phyloP scores from a whole-genome alignment of 2,329 filamentous ascomycete genomes.

The Scorias spongiosa region DNA sequence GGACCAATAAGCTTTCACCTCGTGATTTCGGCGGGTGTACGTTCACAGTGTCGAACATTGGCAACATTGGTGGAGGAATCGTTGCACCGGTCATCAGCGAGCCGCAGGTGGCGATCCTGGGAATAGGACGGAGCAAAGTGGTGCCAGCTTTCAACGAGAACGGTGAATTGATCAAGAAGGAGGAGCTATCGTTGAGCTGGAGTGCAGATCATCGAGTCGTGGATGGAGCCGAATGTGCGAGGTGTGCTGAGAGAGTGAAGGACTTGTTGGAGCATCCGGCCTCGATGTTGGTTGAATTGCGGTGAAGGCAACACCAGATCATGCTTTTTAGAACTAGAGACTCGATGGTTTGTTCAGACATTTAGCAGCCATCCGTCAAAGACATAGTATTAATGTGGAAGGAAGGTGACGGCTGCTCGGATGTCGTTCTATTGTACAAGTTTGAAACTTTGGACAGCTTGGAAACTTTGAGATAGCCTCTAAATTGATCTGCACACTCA shows the following conservation, averaged over 20 bases:
- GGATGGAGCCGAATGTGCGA: conserved; percentile 86
- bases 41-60: conserved; percentile 93
- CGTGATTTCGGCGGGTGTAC: conserved; percentile 73
- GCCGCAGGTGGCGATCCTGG: conserved; percentile 81
- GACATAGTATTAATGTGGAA: too few species aligned
- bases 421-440: too few species aligned
- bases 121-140: conserved; percentile 64
- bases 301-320: conserved; percentile 27
- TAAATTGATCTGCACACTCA: too few species aligned
- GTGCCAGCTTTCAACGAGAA: conserved; percentile 59
- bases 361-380: too few species aligned
- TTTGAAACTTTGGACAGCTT: too few species aligned
- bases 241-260: conserved; percentile 70
- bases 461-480: too few species aligned
- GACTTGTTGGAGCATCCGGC: conserved; percentile 71
- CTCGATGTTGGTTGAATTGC: conserved; percentile 68
- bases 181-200: conserved; percentile 88
- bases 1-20: conserved; percentile 56
- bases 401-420: too few species aligned
- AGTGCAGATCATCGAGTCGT: conserved; percentile 88
- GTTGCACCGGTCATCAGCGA: conserved; percentile 83
- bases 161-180: conserved; percentile 51
- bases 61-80: conserved; percentile 84
- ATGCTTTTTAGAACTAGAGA: too few species aligned
- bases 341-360: too few species aligned